Percentiles rank a stretch among this genome's conserved stretches.
phyloP scores from a whole-genome alignment of 345 rosid genomes.

The Odontarrhena argentea region DNA sequence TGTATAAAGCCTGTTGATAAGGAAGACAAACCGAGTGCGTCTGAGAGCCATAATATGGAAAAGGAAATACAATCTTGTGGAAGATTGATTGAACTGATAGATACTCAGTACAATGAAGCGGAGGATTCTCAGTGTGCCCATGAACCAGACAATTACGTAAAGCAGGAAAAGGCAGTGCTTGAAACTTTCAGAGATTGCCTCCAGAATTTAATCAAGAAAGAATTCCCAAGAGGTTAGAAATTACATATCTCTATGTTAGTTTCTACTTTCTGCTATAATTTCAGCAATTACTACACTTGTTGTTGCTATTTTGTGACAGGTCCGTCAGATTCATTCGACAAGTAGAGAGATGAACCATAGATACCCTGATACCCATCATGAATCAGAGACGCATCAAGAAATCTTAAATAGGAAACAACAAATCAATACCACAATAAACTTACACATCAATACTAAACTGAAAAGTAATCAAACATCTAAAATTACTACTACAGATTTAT shows the following conservation, averaged over 20 bases:
- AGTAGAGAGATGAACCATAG: conserved; percentile 1
- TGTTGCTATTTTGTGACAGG: conserved; percentile 14
- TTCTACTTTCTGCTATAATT: not conserved
- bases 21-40: conserved; percentile 2
- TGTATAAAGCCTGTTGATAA: conserved; percentile 18
- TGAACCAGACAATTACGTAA: conserved; percentile 17
- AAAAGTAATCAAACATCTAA: not conserved
- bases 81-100: conserved; percentile 35
- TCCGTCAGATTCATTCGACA: conserved; percentile 17
- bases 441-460: conserved; percentile 1
- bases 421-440: conserved; percentile 1
- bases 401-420: not conserved
- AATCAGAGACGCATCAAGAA: conserved; percentile 2
- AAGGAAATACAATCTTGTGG: conserved; percentile 25
- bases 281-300: not conserved
- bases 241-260: not conserved
- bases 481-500: not conserved
- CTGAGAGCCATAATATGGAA: conserved; percentile 20
- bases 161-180: conserved; percentile 53
- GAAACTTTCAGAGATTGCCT: conserved; percentile 46
- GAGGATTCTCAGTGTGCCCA: not conserved
- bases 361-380: not conserved
- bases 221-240: conserved; percentile 41
- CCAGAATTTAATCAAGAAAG: conserved; percentile 35
- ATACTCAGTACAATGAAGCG: conserved; percentile 35